A percentile compares a stretch with the other conserved stretches of the same genome.
These are phyloP conservation scores for Blumeria hordei DNA, from an alignment of 2,329 filamentous ascomycete genomes.

Conservation along the genomic window DNA sequence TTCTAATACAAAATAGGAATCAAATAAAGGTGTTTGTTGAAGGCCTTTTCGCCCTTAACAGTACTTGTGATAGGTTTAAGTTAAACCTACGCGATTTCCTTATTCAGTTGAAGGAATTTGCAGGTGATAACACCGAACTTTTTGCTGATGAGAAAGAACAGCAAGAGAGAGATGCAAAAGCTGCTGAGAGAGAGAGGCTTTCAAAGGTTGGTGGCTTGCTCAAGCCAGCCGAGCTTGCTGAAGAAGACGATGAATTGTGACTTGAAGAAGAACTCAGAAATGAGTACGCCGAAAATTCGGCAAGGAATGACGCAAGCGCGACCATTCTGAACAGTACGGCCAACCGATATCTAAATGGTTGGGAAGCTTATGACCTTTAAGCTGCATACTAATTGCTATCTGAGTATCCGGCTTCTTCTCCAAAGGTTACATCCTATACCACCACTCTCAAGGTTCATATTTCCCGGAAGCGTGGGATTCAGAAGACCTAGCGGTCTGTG, in stretches of 20 bases:
- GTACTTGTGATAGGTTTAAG: slow-evolving; percentile 83
- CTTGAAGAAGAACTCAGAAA: slow-evolving; percentile 42
- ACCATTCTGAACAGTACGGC: too few relatives aligned
- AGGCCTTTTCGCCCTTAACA: slow-evolving; percentile 68
- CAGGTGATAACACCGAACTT: slow-evolving; percentile 82
- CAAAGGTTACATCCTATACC: too few relatives aligned
- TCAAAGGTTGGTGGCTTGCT: slow-evolving; percentile 89
- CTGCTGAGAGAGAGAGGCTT: slow-evolving; percentile 70
- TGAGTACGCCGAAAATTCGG: slow-evolving; percentile 20
- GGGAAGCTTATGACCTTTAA: too few relatives aligned
- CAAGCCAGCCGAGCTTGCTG: slow-evolving; percentile 89
- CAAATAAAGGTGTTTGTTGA: slow-evolving; percentile 85
- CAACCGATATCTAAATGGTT: too few relatives aligned
- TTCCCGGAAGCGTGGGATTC: too few relatives aligned
- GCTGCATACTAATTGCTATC: too few relatives aligned
- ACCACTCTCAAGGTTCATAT: too few relatives aligned
- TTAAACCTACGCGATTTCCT: slow-evolving; percentile 89
- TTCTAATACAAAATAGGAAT: slow-evolving; percentile 24
- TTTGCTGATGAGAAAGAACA: slow-evolving; percentile 90
- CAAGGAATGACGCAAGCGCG: neutral
- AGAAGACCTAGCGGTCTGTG: too few relatives aligned
- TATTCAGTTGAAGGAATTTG: slow-evolving; percentile 90
- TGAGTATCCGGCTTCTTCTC: too few relatives aligned
- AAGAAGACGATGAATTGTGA: slow-evolving; percentile 74
- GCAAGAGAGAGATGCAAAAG: slow-evolving; percentile 62